Conservation (phyloP, 371 early-diverging fungal species). For the Mucor velutinosus region DNA sequence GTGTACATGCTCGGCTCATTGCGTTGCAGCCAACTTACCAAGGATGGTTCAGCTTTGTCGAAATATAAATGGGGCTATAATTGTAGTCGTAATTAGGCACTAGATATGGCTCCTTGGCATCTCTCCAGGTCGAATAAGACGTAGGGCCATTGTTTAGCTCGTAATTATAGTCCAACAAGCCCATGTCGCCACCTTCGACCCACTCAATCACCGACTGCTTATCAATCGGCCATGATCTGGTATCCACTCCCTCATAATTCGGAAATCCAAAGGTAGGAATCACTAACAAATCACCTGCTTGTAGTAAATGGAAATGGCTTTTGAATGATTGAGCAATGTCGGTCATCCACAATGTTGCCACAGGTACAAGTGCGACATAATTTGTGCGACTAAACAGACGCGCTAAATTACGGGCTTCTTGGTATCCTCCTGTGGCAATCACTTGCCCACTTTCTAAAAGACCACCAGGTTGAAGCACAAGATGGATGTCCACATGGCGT, state of each 20-base stretch:
- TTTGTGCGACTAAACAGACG: constrained; percentile 61
- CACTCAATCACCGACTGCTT: constrained; percentile 28
- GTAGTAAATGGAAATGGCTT: constrained; percentile 16
- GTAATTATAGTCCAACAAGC: constrained; percentile 36
- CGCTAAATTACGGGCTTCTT: constrained; percentile 54
- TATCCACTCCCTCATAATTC: constrained; percentile 8
- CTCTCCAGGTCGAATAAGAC: constrained; percentile 34
- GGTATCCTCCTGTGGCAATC: constrained; percentile 32
- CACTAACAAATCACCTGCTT: constrained; percentile 37
- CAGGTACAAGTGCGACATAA: constrained; percentile 47
- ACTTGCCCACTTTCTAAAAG: constrained; percentile 13
- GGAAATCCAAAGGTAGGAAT: constrained; percentile 45
- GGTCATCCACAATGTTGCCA: constrained; percentile 30
- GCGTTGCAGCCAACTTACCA: constrained; percentile 24
- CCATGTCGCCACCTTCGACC: constrained; percentile 35
- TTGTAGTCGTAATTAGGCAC: constrained; percentile 39
- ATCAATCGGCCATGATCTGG: constrained; percentile 26
- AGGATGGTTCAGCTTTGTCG: constrained; percentile 34
- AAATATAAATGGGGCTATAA: constrained; percentile 40
- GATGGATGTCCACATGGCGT: constrained; percentile 55
- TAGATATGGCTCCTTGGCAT: constrained; percentile 36
- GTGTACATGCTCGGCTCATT: not conserved
- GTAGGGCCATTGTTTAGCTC: constrained; percentile 41
- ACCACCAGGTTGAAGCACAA: constrained; percentile 44
- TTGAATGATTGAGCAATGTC: constrained; percentile 18